These are phyloP conservation scores for Flaveria brownii DNA, from an alignment of 129 eudicot genomes.

Conservation along the genomic window DNA sequence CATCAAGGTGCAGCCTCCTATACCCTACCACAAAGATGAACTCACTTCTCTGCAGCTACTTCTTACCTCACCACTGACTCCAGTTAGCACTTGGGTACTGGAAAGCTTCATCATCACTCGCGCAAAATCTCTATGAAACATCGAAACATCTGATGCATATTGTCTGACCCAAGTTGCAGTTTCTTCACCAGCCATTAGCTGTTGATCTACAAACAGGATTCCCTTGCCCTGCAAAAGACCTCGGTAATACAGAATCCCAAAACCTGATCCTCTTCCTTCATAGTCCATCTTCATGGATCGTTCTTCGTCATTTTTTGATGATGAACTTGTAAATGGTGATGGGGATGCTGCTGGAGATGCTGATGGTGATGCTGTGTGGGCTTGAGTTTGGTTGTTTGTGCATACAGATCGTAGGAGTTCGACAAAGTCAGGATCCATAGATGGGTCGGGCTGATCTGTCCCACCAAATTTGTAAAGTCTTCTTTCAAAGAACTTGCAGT, in stretches of 20 bases:
- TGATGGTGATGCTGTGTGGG: constrained; percentile 34
- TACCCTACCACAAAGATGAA: constrained; percentile 32
- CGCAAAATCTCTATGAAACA: constrained; percentile 68
- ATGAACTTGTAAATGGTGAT: constrained; percentile 33
- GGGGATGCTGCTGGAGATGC: constrained; percentile 47
- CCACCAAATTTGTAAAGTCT: constrained; percentile 65
- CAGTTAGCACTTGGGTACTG: constrained; percentile 48
- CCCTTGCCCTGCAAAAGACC: constrained; percentile 70
- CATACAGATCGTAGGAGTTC: constrained; percentile 51
- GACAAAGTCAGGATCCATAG: constrained; percentile 58
- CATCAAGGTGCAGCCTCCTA: background rate
- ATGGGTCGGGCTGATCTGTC: constrained; percentile 53
- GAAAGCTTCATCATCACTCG: constrained; percentile 79
- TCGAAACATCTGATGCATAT: constrained; percentile 57
- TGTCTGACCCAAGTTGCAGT: constrained; percentile 65
- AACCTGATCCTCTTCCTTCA: constrained; percentile 63
- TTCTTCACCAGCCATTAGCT: constrained; percentile 66
- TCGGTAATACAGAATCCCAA: constrained; percentile 64
- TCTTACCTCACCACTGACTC: constrained; percentile 57
- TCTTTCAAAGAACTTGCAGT: constrained; percentile 60
- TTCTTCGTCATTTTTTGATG: constrained; percentile 37
- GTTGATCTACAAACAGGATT: constrained; percentile 76
- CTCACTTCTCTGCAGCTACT: constrained; percentile 46
- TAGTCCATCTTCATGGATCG: constrained; percentile 61
- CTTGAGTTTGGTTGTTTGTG: constrained; percentile 37